A percentile compares a stretch with the other conserved stretches of the same genome.
These are phyloP conservation scores for Pythium volutum DNA, from an alignment of 352 stramenopile genomes.

Conservation along the genomic window DNA sequence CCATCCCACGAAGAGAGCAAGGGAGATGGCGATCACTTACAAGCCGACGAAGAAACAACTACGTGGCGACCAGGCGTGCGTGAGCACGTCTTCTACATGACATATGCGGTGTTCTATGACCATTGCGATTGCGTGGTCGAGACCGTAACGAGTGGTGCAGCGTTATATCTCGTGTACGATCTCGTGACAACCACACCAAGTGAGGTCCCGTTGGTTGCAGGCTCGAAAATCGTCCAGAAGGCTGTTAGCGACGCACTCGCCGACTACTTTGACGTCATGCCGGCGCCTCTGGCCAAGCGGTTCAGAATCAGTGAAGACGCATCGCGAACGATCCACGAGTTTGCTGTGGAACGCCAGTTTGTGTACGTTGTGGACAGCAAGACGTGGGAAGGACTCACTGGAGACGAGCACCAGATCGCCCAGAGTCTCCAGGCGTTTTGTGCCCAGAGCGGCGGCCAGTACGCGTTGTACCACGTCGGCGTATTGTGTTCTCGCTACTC, in stretches of 20 bases:
- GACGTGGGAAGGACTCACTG: neutral
- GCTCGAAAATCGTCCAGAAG: neutral
- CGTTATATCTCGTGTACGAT: slow-evolving; percentile 11
- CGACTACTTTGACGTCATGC: neutral
- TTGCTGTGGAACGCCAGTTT: neutral
- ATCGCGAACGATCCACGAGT: neutral
- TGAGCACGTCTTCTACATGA: neutral
- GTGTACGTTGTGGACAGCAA: neutral
- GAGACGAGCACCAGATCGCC: neutral
- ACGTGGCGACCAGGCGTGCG: neutral
- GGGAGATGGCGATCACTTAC: neutral
- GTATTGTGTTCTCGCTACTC: neutral
- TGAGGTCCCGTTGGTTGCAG: neutral
- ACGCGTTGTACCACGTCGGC: neutral
- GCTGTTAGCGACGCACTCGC: neutral
- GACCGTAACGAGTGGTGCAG: neutral
- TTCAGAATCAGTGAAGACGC: neutral
- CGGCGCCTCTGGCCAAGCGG: neutral
- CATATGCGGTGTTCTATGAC: neutral
- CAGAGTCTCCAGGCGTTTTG: neutral
- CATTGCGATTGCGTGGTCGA: neutral
- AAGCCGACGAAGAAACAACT: neutral
- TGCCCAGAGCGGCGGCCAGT: neutral
- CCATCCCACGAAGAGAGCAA: neutral
- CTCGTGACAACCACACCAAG: neutral